Evolutionary conservation across 2,329 filamentous ascomycete genomes (phyloP).

Genomic region (Daldinia sp.): DNA sequence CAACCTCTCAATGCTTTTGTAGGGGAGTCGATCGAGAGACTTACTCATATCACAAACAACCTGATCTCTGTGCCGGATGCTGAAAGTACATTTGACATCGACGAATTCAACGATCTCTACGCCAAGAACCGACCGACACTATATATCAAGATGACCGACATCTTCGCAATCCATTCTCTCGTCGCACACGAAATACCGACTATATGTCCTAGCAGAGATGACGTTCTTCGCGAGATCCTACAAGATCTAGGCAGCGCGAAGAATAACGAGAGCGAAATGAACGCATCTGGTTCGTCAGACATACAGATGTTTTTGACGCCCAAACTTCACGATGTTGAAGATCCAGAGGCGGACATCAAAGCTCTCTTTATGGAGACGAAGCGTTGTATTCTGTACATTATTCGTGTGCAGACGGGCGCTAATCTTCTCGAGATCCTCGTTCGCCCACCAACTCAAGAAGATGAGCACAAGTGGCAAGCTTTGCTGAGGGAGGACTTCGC

Average conservation of each 20-base stretch:
- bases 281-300: slow-evolving; percentile 84
- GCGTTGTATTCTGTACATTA: slow-evolving; percentile 95
- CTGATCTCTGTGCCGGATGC: slow-evolving; percentile 86
- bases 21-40: slow-evolving; percentile 80
- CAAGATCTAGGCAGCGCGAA: slow-evolving; percentile 95
- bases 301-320: slow-evolving; percentile 91
- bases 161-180: slow-evolving; percentile 94
- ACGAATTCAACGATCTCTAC: slow-evolving; percentile 98
- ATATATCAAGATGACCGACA: slow-evolving; percentile 99
- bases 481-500: slow-evolving; percentile 84
- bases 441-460: slow-evolving; percentile 84
- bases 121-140: slow-evolving; percentile 95
- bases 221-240: slow-evolving; percentile 88
- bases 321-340: slow-evolving; percentile 87
- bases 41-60: slow-evolving; percentile 77
- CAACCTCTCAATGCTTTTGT: slow-evolving; percentile 95
- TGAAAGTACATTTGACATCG: slow-evolving; percentile 94
- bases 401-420: slow-evolving; percentile 88
- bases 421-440: slow-evolving; percentile 96
- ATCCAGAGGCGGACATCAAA: slow-evolving; percentile 92
- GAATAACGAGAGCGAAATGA: slow-evolving; percentile 93
- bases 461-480: slow-evolving; percentile 86
- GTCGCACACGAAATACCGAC: slow-evolving; percentile 79
- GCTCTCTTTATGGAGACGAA: slow-evolving; percentile 98
- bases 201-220: slow-evolving; percentile 83